Conservation (phyloP, 1,139 yeast species). For the Geotrichum macrosporum region DNA sequence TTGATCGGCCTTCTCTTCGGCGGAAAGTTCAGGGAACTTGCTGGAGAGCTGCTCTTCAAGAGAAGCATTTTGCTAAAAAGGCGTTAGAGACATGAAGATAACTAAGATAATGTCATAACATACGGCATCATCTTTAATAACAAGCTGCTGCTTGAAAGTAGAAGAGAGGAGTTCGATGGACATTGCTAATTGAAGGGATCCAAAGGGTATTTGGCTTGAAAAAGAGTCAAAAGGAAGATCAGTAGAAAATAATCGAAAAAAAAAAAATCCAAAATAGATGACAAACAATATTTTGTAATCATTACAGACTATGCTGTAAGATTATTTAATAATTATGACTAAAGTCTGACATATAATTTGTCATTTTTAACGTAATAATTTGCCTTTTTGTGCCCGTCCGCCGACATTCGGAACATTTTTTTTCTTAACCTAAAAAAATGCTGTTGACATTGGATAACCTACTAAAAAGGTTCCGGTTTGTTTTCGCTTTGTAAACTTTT, state of each 20-base stretch:
- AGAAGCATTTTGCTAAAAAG: constrained; percentile 24
- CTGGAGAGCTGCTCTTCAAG: constrained; percentile 25
- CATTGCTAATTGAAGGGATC: constrained; percentile 8
- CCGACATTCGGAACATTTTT: too few species aligned
- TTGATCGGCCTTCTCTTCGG: constrained; percentile 59
- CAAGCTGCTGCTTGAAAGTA: constrained; percentile 29
- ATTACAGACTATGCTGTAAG: too few species aligned
- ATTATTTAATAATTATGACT: too few species aligned
- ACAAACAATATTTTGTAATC: not conserved
- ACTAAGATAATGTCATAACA: constrained; percentile 9
- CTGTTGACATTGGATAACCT: too few species aligned
- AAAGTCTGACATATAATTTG: too few species aligned
- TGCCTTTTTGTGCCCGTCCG: too few species aligned
- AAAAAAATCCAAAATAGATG: not conserved
- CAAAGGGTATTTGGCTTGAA: not conserved
- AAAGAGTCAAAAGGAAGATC: not conserved
- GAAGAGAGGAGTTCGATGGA: constrained; percentile 30
- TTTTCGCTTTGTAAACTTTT: too few species aligned
- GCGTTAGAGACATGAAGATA: not conserved
- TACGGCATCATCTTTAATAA: constrained; percentile 25
- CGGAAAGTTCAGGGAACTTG: constrained; percentile 29
- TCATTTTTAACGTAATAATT: too few species aligned
- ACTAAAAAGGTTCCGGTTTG: too few species aligned
- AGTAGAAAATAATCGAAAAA: not conserved
- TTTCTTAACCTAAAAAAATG: too few species aligned